phyloP scores from a whole-genome alignment of 805 yeast genomes.

The Isabelozyma rhagii region DNA sequence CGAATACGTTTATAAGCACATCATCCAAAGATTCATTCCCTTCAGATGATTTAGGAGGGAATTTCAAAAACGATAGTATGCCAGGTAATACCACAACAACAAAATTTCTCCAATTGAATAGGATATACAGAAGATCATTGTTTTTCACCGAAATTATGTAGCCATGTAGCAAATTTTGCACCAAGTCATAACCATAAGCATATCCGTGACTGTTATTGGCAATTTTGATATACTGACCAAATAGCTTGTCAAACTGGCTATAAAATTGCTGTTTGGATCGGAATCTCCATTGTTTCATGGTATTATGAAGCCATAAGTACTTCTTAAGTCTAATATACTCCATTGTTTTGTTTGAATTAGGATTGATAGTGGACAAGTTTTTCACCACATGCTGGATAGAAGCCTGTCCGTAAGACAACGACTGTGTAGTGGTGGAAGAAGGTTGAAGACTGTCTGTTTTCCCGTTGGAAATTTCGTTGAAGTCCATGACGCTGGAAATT shows the following conservation, averaged over 20 bases:
- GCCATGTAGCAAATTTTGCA: constrained; percentile 1
- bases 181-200: neutral
- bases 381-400: constrained; percentile 1
- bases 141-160: constrained; percentile 3
- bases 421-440: neutral
- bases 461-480: neutral
- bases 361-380: constrained; percentile 1
- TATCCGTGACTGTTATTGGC: neutral
- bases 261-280: constrained; percentile 9
- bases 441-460: neutral
- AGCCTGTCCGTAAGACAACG: neutral
- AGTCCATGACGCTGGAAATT: constrained; percentile 4
- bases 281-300: constrained; percentile 21
- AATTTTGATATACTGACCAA: neutral
- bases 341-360: constrained; percentile 1
- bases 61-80: constrained; percentile 16
- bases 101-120: constrained; percentile 35
- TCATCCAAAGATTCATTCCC: constrained; percentile 11
- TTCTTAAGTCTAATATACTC: constrained; percentile 14
- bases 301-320: constrained; percentile 24
- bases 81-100: constrained; percentile 26
- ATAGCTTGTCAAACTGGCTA: constrained; percentile 3
- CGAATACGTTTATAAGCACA: constrained; percentile 12
- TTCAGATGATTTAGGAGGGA: constrained; percentile 2
- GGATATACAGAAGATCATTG: constrained; percentile 9